phyloP scores from a whole-genome alignment of 108 stramenopile species.

The Ochromonas danica region DNA sequence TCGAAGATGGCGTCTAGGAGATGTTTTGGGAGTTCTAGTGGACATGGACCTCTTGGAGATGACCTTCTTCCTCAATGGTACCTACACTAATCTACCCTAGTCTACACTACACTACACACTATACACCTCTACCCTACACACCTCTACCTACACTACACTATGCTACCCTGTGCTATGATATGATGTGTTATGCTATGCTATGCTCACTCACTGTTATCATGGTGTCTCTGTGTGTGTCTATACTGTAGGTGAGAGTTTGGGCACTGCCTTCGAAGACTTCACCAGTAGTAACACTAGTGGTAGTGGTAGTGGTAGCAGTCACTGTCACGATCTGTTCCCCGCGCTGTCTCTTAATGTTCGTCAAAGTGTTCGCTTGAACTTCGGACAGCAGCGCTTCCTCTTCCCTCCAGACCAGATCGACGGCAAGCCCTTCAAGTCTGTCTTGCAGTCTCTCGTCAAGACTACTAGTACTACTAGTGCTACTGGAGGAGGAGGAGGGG shows the following conservation, averaged over 20 bases:
- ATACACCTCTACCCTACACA: too few relatives aligned
- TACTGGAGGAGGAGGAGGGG: too few relatives aligned
- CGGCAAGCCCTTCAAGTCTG: neutral
- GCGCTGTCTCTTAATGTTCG: constrained; percentile 56
- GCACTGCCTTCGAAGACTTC: constrained; percentile 50
- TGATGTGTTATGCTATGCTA: too few relatives aligned
- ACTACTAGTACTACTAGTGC: neutral
- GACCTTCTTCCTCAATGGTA: constrained; percentile 54
- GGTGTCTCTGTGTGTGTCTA: too few relatives aligned
- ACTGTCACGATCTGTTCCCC: constrained; percentile 51
- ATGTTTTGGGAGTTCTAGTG: constrained; percentile 52
- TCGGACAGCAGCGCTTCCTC: constrained; percentile 31
- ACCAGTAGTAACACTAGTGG: too few relatives aligned
- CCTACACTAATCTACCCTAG: too few relatives aligned
- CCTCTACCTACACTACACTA: too few relatives aligned
- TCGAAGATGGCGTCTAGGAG: constrained; percentile 50
- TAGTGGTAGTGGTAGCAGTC: too few relatives aligned
- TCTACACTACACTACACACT: too few relatives aligned
- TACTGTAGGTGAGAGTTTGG: constrained; percentile 42
- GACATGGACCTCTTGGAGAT: constrained; percentile 46
- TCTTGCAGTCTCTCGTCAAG: neutral
- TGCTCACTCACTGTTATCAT: too few relatives aligned
- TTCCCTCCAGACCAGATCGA: constrained; percentile 4
- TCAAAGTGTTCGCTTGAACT: constrained; percentile 51
- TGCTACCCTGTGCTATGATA: too few relatives aligned